Base-by-base conservation (phyloP, 2,329 filamentous ascomycete genomes). In the Penicillium sp. region DNA sequence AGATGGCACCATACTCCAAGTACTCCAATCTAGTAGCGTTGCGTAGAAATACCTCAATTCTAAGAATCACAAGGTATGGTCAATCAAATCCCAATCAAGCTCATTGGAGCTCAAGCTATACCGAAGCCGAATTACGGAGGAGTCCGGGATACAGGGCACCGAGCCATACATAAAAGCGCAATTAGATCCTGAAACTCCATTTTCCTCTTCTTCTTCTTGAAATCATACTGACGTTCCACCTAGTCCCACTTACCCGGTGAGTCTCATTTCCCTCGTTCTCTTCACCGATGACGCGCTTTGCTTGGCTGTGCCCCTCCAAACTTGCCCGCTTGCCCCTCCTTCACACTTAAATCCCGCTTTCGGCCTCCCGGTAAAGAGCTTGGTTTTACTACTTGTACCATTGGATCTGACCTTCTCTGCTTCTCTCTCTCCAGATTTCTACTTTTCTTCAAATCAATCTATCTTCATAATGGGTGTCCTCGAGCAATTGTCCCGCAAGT, bases 401-500 rank as follows among this genome's bases (percentile, higher is more conserved):
- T 43, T 51, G 27, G 14, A 55, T 52, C 43, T 57, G 18, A 53
- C 47, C 47, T 39, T 48, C n/a, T n/a, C n/a, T 48, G 45, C 38
- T 44, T 27, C 42, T 47, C 47, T 40, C 49, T 47, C 27, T 45
- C 32, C 47, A 59, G 54, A 51, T 51, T 43, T 47, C 52, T 45
- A 34, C 32, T 44, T 51, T 43, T 18, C n/a, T 40, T 38, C 16
- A 22, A 21, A 4, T 44, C 21, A 27, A 27, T 2, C 18, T 59
- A 53, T 44, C 39, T 60, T 39, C 51, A 75, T 58, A 63, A 76
- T 76, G 74, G 77, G 77, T 78, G 71, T 69, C 64, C 65, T 74
- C 54, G 83, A 84, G 66, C 75, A 83, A 72, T 82, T 88, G 59
- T 80, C 72, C 71, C 80, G 86, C 75, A 88, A 88, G 80, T 64